Evolutionary conservation across 2,329 filamentous ascomycete genomes (phyloP), one percentile per base, ranked within the genome.

Genomic region (Penicillium sp.): DNA sequence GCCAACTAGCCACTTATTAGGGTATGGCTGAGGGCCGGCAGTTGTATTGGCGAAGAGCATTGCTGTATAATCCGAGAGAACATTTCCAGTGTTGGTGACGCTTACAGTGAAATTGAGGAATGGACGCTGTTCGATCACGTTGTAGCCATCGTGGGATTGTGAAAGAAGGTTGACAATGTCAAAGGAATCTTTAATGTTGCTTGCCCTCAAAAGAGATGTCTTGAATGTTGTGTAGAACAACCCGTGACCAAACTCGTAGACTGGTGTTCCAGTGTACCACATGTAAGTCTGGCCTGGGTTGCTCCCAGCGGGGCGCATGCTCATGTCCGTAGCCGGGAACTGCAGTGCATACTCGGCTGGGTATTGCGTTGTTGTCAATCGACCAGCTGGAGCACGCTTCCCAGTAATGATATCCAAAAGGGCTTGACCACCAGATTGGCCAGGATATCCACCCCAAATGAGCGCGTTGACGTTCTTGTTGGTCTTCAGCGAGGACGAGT

Each of bases 251-350:
- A 81, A 81, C 11, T 75, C 74, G 19, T 76, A 75, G 5, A 80
- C 78, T 0, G 78, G 70, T 10, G 68, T 68, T 4, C 74, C 74
- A 0, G 71, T 75, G 61, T 80, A 80, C 79, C 79, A 81, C 60
- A 77, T 77, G 58, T 81, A 81, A 0, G 79, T 81, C 26, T 79
- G 74, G 0, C 79, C 79, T 0, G 78, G 79, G 25, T 78, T 79
- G 10, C 61, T 63, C 1, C 67, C 71, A 22, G 70, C 73, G 0
- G 79, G 79, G 2, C 78, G 72, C 11, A 81, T 69, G n/a, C 64
- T 71, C 76, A 79, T 77, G 57, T 81, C 78, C 0, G 71, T 74
- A 2, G 78, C 74, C 1, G 76, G 71, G 58, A 81, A 78, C 37
- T 76, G 65, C 4, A 69, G 67, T 1, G 75, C 83, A 76, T 70